phyloP scores from a whole-genome alignment of 192 early-diverging fungal genomes.

The Entomortierella beljakovae region DNA sequence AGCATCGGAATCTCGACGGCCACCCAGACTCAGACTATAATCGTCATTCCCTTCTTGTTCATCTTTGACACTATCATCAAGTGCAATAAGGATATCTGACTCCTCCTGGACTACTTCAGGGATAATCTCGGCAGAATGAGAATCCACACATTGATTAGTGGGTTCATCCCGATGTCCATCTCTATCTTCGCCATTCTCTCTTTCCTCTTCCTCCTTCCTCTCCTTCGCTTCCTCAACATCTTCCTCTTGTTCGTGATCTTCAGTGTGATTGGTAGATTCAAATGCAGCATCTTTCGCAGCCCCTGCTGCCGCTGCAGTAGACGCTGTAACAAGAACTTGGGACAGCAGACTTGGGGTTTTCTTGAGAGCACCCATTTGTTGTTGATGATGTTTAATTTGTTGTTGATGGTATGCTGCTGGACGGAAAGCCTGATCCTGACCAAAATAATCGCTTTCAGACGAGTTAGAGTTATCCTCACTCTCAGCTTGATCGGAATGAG shows the following conservation, averaged over 20 bases:
- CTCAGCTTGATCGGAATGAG: neutral
- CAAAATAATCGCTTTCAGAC: conserved; percentile 25
- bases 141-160: too few species aligned
- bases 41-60: neutral
- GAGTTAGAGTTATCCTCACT: neutral
- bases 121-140: neutral
- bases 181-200: neutral
- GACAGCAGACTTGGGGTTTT: conserved; percentile 23
- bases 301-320: neutral
- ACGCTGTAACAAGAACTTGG: neutral
- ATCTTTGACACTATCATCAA: conserved; percentile 13
- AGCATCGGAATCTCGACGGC: neutral
- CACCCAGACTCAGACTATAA: neutral
- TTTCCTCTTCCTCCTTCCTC: neutral
- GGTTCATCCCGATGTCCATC: neutral
- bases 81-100: conserved; percentile 22
- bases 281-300: neutral
- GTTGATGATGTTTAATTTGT: conserved; percentile 27
- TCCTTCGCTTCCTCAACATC: neutral
- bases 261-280: neutral
- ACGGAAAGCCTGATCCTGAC: neutral
- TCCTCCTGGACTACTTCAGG: neutral
- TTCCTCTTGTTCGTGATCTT: neutral
- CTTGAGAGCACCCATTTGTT: conserved; percentile 12
- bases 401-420: conserved; percentile 12